Percentiles rank a stretch among this genome's conserved stretches.
Conservation (phyloP, 345 rosid species). For the Syzygium jambos region DNA sequence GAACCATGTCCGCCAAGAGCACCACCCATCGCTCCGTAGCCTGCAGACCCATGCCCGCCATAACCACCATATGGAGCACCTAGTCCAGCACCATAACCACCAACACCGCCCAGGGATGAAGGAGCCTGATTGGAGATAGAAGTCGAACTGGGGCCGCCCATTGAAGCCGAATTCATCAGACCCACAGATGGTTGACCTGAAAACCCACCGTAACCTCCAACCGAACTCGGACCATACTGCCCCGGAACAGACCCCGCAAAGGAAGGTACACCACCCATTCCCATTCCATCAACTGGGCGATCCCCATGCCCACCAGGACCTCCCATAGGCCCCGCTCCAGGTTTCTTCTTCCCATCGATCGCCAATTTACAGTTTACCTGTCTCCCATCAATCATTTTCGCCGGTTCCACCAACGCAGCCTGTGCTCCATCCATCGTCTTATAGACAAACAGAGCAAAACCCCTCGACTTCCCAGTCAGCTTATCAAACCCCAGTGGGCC, state of each 20-base stretch:
- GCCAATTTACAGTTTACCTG: conserved; percentile 69
- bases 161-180: conserved; percentile 32
- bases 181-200: conserved; percentile 28
- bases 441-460: conserved; percentile 77
- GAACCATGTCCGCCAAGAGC: conserved; percentile 21
- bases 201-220: conserved; percentile 34
- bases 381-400: conserved; percentile 63
- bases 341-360: conserved; percentile 73
- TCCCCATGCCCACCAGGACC: conserved; percentile 19
- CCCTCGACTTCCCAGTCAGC: conserved; percentile 76
- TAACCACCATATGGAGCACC: conserved; percentile 40
- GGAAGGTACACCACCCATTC: conserved; percentile 27
- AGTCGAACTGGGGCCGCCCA: conserved; percentile 18
- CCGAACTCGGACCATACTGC: conserved; percentile 34
- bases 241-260: conserved; percentile 16
- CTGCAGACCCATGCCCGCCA: conserved; percentile 42
- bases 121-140: conserved; percentile 20
- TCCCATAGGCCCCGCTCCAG: conserved; percentile 10
- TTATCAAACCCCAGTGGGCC: conserved; percentile 90
- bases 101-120: conserved; percentile 30
- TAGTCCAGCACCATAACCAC: conserved; percentile 40
- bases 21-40: conserved; percentile 14
- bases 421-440: conserved; percentile 78
- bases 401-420: conserved; percentile 63
- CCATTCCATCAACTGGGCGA: conserved; percentile 50